Conservation (phyloP, 2,329 filamentous ascomycete species). For the Claviceps digitariae region DNA sequence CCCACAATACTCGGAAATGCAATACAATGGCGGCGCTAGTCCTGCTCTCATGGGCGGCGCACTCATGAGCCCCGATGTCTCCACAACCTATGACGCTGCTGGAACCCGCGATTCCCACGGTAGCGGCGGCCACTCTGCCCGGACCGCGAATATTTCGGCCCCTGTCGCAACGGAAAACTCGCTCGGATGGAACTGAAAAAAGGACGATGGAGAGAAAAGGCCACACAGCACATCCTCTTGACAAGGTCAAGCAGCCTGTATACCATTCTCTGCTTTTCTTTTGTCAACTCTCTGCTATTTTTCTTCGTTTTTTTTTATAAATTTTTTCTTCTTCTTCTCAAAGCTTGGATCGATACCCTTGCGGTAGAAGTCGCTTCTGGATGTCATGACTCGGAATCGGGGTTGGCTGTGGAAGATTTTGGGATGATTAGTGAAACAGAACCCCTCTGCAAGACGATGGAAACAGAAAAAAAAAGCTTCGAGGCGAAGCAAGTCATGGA, state of each 20-base stretch:
- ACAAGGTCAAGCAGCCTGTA: constrained; percentile 8
- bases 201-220: constrained; percentile 1
- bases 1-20: constrained; percentile 36
- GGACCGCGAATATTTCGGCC: constrained; percentile 62
- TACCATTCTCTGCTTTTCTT: constrained; percentile 8
- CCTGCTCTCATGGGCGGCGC: constrained; percentile 60
- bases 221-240: background rate
- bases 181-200: constrained; percentile 71
- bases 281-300: constrained; percentile 2
- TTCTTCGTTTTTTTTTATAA: background rate
- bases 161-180: constrained; percentile 91
- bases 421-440: background rate
- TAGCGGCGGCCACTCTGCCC: constrained; percentile 46
- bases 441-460: background rate
- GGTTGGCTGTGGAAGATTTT: background rate
- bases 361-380: constrained; percentile 11
- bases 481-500: background rate
- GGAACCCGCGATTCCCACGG: constrained; percentile 45
- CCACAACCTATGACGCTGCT: constrained; percentile 35
- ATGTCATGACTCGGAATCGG: constrained; percentile 1
- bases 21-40: constrained; percentile 34
- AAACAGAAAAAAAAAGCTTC: background rate
- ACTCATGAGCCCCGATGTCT: constrained; percentile 42
- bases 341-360: constrained; percentile 22
- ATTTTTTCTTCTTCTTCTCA: background rate